Evolutionary conservation across 2,329 filamentous ascomycete genomes (phyloP).

Genomic region (Aureobasidium sp.): DNA sequence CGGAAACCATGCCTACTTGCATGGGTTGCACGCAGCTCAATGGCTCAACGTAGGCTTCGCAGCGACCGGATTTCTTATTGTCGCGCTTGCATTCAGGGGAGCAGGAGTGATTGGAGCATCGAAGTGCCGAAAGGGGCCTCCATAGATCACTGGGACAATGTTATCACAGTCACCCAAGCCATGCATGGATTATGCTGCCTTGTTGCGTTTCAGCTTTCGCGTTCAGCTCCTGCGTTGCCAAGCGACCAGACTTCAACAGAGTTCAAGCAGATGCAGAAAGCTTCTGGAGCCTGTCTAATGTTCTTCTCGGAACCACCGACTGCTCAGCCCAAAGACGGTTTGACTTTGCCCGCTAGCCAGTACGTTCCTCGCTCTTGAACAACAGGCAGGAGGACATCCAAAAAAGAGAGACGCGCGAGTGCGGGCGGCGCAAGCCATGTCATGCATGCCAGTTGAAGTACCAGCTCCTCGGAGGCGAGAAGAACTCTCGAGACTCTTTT

Average conservation of each 20-base stretch:
- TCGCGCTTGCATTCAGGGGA: slow-evolving; percentile 24
- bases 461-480: not conserved
- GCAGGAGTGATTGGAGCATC: slow-evolving; percentile 20
- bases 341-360: not conserved
- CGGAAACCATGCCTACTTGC: slow-evolving; percentile 24
- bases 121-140: not conserved
- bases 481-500: not conserved
- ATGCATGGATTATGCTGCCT: not conserved
- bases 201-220: not conserved
- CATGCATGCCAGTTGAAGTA: slow-evolving; percentile 1
- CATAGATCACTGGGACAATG: not conserved
- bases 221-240: not conserved
- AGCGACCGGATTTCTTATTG: slow-evolving; percentile 25
- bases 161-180: not conserved
- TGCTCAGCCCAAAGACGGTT: not conserved
- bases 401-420: not conserved
- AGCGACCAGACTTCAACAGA: not conserved
- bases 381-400: not conserved
- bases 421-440: slow-evolving; percentile 1
- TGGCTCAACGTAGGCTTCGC: slow-evolving; percentile 34
- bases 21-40: slow-evolving; percentile 29
- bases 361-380: not conserved
- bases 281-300: not conserved
- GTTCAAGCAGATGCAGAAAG: not conserved
- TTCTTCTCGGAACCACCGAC: not conserved